A percentile compares a stretch with the other conserved stretches of the same genome.
These are phyloP conservation scores for Boletus sp. DNA, from an alignment of 768 basidiomycete species.

Conservation along the genomic window DNA sequence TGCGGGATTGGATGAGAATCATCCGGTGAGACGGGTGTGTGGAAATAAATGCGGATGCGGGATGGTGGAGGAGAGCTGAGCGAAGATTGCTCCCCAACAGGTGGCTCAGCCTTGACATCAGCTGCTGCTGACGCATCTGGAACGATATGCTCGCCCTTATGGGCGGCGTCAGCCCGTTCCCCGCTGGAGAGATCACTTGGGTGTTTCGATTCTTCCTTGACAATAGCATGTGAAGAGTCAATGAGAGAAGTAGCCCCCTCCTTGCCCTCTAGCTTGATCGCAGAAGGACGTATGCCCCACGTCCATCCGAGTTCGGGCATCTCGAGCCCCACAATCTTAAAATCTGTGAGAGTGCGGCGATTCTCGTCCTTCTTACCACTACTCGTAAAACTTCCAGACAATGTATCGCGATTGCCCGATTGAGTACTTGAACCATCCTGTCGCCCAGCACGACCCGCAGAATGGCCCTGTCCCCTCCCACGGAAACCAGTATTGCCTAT, in stretches of 20 bases:
- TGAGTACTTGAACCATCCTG: conserved; percentile 33
- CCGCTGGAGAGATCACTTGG: conserved; percentile 17
- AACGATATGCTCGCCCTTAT: conserved; percentile 19
- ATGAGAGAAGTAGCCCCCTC: conserved; percentile 31
- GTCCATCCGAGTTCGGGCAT: conserved; percentile 81
- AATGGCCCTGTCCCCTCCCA: conserved; percentile 60
- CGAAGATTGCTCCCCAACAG: conserved; percentile 26
- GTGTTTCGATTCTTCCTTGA: conserved; percentile 33
- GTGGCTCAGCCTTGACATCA: conserved; percentile 31
- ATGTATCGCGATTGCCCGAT: conserved; percentile 51
- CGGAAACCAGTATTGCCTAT: conserved; percentile 47
- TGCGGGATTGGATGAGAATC: conserved; percentile 74
- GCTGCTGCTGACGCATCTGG: conserved; percentile 30
- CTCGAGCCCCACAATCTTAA: conserved; percentile 91
- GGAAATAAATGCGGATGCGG: conserved; percentile 88
- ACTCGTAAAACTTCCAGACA: conserved; percentile 41
- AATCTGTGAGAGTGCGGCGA: conserved; percentile 92
- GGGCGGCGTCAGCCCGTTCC: conserved; percentile 18
- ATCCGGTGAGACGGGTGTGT: conserved; percentile 81
- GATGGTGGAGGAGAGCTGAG: conserved; percentile 57
- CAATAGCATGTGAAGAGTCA: conserved; percentile 30
- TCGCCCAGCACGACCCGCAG: conserved; percentile 36
- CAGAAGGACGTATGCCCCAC: conserved; percentile 66
- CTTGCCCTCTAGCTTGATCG: conserved; percentile 36
- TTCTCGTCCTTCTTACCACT: conserved; percentile 83